A percentile compares a stretch with the other conserved stretches of the same genome.
These are phyloP conservation scores for Aspergillus costaricaensis DNA, from an alignment of 2,329 filamentous ascomycete genomes.

Conservation along the genomic window DNA sequence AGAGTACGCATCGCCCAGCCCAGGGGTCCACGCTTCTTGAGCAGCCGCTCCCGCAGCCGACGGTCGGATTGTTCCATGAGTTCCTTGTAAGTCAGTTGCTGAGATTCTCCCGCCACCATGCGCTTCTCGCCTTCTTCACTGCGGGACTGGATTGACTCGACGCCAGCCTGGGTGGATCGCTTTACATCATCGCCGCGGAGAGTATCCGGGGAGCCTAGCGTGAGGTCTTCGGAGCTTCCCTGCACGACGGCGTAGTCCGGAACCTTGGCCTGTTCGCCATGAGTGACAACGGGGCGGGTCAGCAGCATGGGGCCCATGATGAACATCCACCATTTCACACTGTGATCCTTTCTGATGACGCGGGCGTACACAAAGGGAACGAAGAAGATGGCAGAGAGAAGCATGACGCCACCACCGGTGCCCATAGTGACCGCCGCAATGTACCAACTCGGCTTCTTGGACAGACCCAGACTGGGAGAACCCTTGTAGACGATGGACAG, in stretches of 20 bases:
- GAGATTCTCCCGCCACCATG: conserved; percentile 51
- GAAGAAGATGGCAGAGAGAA: conserved; percentile 69
- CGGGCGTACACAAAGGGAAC: conserved; percentile 68
- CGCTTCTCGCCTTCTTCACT: conserved; percentile 38
- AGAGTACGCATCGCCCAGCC: conserved; percentile 81
- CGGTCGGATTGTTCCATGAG: conserved; percentile 60
- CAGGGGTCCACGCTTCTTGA: conserved; percentile 65
- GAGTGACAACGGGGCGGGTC: conserved; percentile 57
- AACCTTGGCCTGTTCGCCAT: conserved; percentile 59
- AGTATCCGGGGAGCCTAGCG: conserved; percentile 11
- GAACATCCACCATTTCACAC: conserved; percentile 64
- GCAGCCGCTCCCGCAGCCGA: conserved; percentile 64
- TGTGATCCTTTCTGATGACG: conserved; percentile 68
- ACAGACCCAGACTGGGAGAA: conserved; percentile 66
- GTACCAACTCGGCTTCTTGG: conserved; percentile 63
- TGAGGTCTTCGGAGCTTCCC: conserved; percentile 39
- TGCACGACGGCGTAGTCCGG: conserved; percentile 79
- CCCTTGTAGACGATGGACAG: conserved; percentile 81
- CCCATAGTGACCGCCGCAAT: conserved; percentile 68
- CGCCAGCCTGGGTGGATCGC: conserved; percentile 28
- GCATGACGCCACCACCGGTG: conserved; percentile 59
- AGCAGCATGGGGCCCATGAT: conserved; percentile 65
- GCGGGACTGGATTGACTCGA: conserved; percentile 10
- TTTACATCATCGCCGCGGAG: conserved; percentile 53
- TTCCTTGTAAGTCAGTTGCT: conserved; percentile 62